Percentiles rank a stretch among this genome's conserved stretches.
Conservation (phyloP, 2,329 filamentous ascomycete species). For the Colletotrichum sojae region DNA sequence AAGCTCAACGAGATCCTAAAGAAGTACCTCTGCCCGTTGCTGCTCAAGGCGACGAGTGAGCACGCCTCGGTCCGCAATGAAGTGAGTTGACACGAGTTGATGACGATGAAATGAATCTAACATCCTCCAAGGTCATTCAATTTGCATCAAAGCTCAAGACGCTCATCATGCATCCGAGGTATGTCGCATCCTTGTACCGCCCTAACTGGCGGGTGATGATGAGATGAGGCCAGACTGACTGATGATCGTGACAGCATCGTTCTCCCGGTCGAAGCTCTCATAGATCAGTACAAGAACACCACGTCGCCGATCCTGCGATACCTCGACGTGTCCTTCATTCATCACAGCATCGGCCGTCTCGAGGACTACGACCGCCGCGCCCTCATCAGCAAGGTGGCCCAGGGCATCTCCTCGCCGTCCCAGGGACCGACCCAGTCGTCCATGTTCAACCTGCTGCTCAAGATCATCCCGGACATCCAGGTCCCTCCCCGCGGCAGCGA, state of each 20-base stretch:
- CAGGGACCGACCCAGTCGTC: constrained; percentile 61
- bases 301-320: constrained; percentile 83
- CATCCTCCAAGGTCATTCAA: constrained; percentile 35
- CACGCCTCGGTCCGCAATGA: constrained; percentile 77
- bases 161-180: constrained; percentile 32
- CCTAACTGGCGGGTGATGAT: neutral
- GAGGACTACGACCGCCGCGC: constrained; percentile 74
- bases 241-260: constrained; percentile 67
- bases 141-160: constrained; percentile 32
- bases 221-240: constrained; percentile 31
- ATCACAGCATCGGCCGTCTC: constrained; percentile 77
- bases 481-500: constrained; percentile 84
- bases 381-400: constrained; percentile 78
- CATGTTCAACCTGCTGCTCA: constrained; percentile 87
- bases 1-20: constrained; percentile 85
- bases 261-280: constrained; percentile 84
- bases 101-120: constrained; percentile 13
- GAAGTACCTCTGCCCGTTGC: constrained; percentile 83
- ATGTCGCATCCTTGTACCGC: neutral
- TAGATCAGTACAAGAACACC: constrained; percentile 89
- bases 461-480: constrained; percentile 78
- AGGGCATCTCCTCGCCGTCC: constrained; percentile 70
- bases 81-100: constrained; percentile 1
- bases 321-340: constrained; percentile 90
- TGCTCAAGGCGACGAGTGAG: constrained; percentile 89